Evolutionary conservation across 805 yeast species (phyloP).

Genomic region (Pichia deserticola): DNA sequence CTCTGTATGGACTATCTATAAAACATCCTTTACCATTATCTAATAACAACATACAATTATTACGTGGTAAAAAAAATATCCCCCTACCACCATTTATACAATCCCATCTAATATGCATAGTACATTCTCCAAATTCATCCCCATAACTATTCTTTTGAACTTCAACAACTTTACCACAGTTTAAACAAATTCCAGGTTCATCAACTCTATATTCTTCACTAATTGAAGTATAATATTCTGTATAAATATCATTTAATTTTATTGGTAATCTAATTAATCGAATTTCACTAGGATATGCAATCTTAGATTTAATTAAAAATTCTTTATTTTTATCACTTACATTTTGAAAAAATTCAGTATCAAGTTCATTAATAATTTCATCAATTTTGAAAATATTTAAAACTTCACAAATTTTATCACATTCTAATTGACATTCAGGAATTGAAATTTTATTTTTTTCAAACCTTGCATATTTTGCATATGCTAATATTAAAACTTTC

Average conservation of each 20-base stretch:
- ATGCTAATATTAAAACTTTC: constrained; percentile 49
- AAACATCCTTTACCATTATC: constrained; percentile 79
- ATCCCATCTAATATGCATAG: constrained; percentile 55
- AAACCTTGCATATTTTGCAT: constrained; percentile 14
- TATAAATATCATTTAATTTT: constrained; percentile 61
- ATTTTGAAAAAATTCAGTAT: constrained; percentile 10
- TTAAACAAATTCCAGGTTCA: constrained; percentile 83
- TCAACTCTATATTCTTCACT: constrained; percentile 31
- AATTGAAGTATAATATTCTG: constrained; percentile 44
- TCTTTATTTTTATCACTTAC: constrained; percentile 7
- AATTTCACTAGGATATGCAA: constrained; percentile 63
- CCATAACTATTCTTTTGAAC: constrained; percentile 57
- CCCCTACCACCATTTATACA: constrained; percentile 62
- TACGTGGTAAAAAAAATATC: constrained; percentile 64
- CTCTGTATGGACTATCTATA: constrained; percentile 74
- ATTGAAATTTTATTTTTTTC: constrained; percentile 3
- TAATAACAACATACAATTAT: constrained; percentile 54
- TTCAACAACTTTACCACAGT: constrained; percentile 65
- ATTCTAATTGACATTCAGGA: constrained; percentile 33
- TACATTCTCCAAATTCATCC: constrained; percentile 66
- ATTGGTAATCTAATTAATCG: constrained; percentile 57
- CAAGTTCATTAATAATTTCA: constrained; percentile 15
- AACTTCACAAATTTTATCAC: constrained; percentile 43
- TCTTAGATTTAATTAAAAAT: constrained; percentile 10
- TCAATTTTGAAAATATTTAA: constrained; percentile 40